phyloP scores from a whole-genome alignment of 371 early-diverging fungal genomes.

The Neoconidiobolus thromboides region DNA sequence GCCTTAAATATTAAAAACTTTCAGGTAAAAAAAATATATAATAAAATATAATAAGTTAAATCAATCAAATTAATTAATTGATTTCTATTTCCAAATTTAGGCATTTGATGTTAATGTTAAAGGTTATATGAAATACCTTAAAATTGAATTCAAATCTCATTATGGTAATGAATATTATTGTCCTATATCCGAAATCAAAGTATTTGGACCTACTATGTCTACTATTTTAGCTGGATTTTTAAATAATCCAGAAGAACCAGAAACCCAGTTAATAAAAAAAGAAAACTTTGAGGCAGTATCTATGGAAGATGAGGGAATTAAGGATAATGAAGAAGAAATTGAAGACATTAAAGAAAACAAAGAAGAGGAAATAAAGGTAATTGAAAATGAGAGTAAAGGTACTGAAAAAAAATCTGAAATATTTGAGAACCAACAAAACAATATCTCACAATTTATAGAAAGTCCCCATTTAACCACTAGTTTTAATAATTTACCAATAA shows the following conservation, averaged over 20 bases:
- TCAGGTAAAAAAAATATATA: slow-evolving; percentile 28
- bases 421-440: no score
- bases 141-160: slow-evolving; percentile 71
- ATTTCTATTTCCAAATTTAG: slow-evolving; percentile 11
- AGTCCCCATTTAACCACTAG: no score
- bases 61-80: background rate
- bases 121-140: slow-evolving; percentile 66
- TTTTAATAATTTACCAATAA: no score
- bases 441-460: no score
- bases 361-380: background rate
- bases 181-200: slow-evolving; percentile 69
- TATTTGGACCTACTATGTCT: slow-evolving; percentile 82
- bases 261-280: slow-evolving; percentile 42
- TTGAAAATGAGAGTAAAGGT: no score
- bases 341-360: background rate
- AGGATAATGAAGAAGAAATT: background rate
- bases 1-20: slow-evolving; percentile 66
- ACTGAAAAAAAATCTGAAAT: no score
- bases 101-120: slow-evolving; percentile 57
- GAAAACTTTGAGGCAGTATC: background rate
- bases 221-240: slow-evolving; percentile 49
- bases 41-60: no score
- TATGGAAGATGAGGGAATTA: background rate
- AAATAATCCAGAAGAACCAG: slow-evolving; percentile 19
- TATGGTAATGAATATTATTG: slow-evolving; percentile 89